Evolutionary conservation across 306 rosid genomes (phyloP), one percentile per base, ranked within the genome.

Genomic region (Begonia masoniana): DNA sequence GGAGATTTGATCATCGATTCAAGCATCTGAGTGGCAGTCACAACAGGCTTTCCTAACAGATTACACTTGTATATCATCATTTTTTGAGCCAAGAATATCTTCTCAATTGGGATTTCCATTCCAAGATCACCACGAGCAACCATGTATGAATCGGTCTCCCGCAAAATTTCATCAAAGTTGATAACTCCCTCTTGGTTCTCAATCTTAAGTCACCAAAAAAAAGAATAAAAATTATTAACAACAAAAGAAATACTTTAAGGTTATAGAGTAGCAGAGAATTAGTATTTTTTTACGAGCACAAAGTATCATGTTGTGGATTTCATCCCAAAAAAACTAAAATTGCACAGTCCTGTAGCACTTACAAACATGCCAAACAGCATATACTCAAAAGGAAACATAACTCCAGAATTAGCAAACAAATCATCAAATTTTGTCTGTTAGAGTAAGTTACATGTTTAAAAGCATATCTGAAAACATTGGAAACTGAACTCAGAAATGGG

Each of bases 41-140:
- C 73, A 13, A 73, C 68, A 1, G 81, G 81, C 43, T 76, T 76
- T 39, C 81, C 81, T 15, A 41, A 63, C 35, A 63, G 16, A 26
- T 71, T 76, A 15, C 71, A 66, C 67, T 71, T 71, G 39, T 58
- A 31, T 42, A 76, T 59, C 70, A 73, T 73, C 41, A 66, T 21
- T 19, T 76, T 76, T 68, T 71, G 81, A 16, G 73, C 76, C 11
- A 71, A 47, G 39, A 71, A 76, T 56, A 76, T 74, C 68, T 68
- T 76, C 43, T 76, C 82, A 0, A 62, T 58, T 16, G 82, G 82
- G 45, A 72, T 62, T 36, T 76, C 82, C 65, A 76, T 68, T 52
- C 49, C 49, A 12, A 45, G 49, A 45, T 45, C 49, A 45, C 49
- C 49, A 10, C 49, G 49, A 45, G 49, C 82, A 60, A 76, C 78